These are phyloP conservation scores for Aurantiochytrium sp. DNA, from an alignment of 108 stramenopile genomes.

Conservation along the genomic window DNA sequence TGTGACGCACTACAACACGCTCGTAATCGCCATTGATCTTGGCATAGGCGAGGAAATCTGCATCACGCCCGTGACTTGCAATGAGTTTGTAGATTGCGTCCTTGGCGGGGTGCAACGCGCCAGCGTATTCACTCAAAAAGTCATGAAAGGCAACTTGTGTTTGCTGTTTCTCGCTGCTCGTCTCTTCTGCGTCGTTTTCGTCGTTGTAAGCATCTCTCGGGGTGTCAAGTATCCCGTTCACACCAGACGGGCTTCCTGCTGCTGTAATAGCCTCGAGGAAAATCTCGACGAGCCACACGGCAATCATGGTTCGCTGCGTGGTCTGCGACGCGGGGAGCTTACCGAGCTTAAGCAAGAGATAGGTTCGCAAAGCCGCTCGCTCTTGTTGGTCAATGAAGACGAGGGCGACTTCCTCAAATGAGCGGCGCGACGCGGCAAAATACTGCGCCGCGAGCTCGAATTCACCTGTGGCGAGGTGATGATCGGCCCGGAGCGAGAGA, in stretches of 20 bases:
- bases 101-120: neutral
- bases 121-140: neutral
- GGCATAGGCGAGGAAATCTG: neutral
- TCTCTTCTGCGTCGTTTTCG: neutral
- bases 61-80: neutral
- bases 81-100: constrained; percentile 13
- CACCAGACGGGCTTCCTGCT: neutral
- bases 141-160: neutral
- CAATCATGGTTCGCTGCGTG: neutral
- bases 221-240: too few relatives aligned
- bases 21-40: constrained; percentile 4
- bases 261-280: neutral
- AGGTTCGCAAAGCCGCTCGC: neutral
- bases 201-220: neutral
- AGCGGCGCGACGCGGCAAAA: neutral
- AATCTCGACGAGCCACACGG: constrained; percentile 3
- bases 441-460: neutral
- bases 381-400: neutral
- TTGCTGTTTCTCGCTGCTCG: neutral
- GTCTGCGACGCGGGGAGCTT: neutral
- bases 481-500: neutral
- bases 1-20: neutral
- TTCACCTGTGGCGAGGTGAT: neutral
- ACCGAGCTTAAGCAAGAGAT: neutral
- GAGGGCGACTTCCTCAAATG: neutral